These are phyloP conservation scores for Microbotryum scabiosae DNA, from an alignment of 1,284 basidiomycete genomes.

Conservation along the genomic window DNA sequence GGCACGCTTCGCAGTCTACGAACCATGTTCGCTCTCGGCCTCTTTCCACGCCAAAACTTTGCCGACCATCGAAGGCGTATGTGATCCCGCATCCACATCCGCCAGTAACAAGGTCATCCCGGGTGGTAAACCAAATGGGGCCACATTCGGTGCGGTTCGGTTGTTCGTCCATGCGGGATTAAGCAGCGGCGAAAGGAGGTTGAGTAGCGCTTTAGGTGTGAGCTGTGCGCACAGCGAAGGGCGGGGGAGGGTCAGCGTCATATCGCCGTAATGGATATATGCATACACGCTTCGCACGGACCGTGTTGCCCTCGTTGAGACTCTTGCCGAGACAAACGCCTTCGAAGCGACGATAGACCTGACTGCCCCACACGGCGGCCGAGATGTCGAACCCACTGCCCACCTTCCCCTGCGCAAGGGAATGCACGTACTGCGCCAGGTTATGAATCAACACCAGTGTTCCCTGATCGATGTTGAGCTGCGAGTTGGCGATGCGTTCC, in stretches of 20 bases:
- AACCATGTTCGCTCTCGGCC: conserved; percentile 53
- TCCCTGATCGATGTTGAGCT: conserved; percentile 34
- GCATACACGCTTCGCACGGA: not conserved
- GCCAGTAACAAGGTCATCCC: conserved; percentile 73
- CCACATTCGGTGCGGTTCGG: conserved; percentile 45
- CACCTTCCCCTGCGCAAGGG: conserved; percentile 94
- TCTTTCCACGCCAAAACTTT: conserved; percentile 81
- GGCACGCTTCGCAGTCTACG: conserved; percentile 10
- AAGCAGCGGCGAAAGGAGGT: conserved; percentile 46
- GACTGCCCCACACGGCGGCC: conserved; percentile 88
- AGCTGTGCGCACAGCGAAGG: conserved; percentile 6
- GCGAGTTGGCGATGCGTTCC: not conserved
- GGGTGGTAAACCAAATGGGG: conserved; percentile 69
- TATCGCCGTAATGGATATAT: too few species aligned
- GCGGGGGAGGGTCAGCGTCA: too few species aligned
- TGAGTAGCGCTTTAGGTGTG: conserved; percentile 3
- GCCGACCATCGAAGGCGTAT: conserved; percentile 82
- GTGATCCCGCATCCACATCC: conserved; percentile 85
- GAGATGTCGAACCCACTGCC: conserved; percentile 97
- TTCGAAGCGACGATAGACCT: conserved; percentile 83
- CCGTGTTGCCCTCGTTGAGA: conserved; percentile 10
- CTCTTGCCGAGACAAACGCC: conserved; percentile 43
- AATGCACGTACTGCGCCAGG: conserved; percentile 90
- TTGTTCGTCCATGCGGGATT: conserved; percentile 53
- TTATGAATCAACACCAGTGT: conserved; percentile 71